Percentiles rank a stretch among this genome's conserved stretches.
phyloP scores from a whole-genome alignment of 2,329 filamentous ascomycete genomes.

The Colletotrichum simmondsii region DNA sequence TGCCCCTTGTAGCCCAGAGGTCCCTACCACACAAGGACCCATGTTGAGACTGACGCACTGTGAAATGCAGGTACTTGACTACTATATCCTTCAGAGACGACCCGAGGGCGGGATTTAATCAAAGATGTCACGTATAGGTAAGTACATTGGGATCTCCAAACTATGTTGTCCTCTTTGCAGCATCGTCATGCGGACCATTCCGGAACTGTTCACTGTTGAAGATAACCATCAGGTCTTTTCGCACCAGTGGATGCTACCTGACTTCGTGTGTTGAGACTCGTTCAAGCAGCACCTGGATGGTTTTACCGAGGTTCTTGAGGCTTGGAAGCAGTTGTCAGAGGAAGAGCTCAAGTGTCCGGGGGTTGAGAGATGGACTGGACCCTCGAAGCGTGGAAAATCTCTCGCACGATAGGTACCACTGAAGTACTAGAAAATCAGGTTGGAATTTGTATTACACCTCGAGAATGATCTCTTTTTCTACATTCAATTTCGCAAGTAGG shows the following conservation, averaged over 20 bases:
- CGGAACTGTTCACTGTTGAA: neutral
- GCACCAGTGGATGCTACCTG: neutral
- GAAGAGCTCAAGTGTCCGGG: too few species aligned
- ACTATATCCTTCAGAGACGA: neutral
- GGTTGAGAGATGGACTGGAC: too few species aligned
- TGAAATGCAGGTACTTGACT: neutral
- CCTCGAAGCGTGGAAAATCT: too few species aligned
- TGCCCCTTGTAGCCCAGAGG: neutral
- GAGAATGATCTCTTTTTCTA: too few species aligned
- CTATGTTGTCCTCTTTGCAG: neutral
- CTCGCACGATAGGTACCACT: too few species aligned
- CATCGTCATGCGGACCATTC: neutral
- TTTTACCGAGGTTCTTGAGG: neutral
- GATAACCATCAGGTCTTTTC: neutral
- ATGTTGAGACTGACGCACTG: neutral
- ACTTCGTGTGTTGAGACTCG: neutral
- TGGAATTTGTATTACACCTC: too few species aligned
- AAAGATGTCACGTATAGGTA: neutral
- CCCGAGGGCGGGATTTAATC: too few species aligned
- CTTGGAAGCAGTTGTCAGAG: neutral
- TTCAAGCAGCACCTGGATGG: neutral
- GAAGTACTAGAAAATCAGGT: too few species aligned
- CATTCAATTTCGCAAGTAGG: too few species aligned
- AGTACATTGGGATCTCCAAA: neutral
- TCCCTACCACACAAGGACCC: too few species aligned